phyloP scores from a whole-genome alignment of 1,284 basidiomycete genomes.

The Moniliella sp. region DNA sequence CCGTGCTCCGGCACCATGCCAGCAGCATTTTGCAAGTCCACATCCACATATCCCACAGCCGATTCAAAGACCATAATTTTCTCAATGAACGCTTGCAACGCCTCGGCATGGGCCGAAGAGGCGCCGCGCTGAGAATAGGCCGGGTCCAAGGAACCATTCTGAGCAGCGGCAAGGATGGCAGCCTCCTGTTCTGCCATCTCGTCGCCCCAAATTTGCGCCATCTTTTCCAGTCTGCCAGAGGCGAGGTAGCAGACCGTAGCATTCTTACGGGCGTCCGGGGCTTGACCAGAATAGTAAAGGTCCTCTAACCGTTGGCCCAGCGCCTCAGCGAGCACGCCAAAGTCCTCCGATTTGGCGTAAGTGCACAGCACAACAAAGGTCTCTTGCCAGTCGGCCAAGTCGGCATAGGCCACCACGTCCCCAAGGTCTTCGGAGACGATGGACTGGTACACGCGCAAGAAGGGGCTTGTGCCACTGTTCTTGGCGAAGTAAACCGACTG shows the following conservation, averaged over 20 bases:
- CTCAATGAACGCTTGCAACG: conserved; percentile 81
- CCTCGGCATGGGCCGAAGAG: conserved; percentile 53
- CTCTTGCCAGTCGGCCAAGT: conserved; percentile 82
- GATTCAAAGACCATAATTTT: conserved; percentile 84
- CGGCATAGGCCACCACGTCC: conserved; percentile 85
- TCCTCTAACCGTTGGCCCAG: conserved; percentile 74
- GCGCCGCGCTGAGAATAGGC: conserved; percentile 4
- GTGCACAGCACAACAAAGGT: conserved; percentile 92
- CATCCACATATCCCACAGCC: conserved; percentile 67
- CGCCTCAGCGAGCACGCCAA: conserved; percentile 64
- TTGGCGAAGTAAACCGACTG: conserved; percentile 84
- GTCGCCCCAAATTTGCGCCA: conserved; percentile 77
- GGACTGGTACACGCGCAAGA: conserved; percentile 80
- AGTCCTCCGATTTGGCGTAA: conserved; percentile 67
- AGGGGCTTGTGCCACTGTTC: conserved; percentile 54
- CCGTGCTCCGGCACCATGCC: conserved; percentile 39
- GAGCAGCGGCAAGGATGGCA: conserved; percentile 1
- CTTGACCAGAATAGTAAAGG: conserved; percentile 41
- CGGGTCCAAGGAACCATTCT: not conserved
- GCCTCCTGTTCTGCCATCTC: conserved; percentile 70
- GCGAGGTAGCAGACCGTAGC: conserved; percentile 72
- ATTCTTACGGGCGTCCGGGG: conserved; percentile 54
- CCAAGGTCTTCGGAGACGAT: conserved; percentile 77
- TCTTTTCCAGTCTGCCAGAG: conserved; percentile 63
- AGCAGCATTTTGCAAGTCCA: conserved; percentile 46